Evolutionary conservation across 768 basidiomycete genomes (phyloP).

Genomic region (Tephrocybe sp.): DNA sequence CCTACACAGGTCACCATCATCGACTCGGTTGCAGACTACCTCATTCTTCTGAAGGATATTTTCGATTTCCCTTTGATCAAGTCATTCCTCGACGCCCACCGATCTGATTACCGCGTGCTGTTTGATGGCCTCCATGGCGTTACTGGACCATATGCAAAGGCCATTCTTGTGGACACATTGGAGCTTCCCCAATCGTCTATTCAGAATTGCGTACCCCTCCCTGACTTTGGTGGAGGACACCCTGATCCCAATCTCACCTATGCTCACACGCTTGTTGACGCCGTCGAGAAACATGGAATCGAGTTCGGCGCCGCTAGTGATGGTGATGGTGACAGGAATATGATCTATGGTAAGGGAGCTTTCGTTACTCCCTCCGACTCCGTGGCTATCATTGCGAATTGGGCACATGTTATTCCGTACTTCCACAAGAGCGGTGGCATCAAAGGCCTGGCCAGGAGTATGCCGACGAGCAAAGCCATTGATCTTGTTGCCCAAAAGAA

Average conservation of each 20-base stretch:
- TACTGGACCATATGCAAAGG: constrained; percentile 92
- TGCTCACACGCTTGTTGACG: constrained; percentile 90
- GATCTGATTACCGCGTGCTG: constrained; percentile 73
- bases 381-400: constrained; percentile 98
- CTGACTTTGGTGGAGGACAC: constrained; percentile 97
- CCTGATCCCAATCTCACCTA: constrained; percentile 99
- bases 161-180: constrained; percentile 81
- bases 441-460: constrained; percentile 93
- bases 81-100: constrained; percentile 72
- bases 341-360: constrained; percentile 98
- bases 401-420: constrained; percentile 90
- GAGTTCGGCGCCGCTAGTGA: constrained; percentile 95
- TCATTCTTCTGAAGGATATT: constrained; percentile 78
- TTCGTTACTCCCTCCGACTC: constrained; percentile 98
- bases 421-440: constrained; percentile 81
- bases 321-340: constrained; percentile 97
- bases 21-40: constrained; percentile 90
- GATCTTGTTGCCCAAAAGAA: constrained; percentile 95
- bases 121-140: constrained; percentile 98
- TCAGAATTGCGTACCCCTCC: constrained; percentile 88
- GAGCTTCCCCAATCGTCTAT: constrained; percentile 76
- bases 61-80: constrained; percentile 96
- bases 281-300: constrained; percentile 82
- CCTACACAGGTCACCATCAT: constrained; percentile 86
- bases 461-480: constrained; percentile 97